These are phyloP conservation scores for Camellia granthamiana DNA, from an alignment of 148 eudicot species.

Conservation along the genomic window DNA sequence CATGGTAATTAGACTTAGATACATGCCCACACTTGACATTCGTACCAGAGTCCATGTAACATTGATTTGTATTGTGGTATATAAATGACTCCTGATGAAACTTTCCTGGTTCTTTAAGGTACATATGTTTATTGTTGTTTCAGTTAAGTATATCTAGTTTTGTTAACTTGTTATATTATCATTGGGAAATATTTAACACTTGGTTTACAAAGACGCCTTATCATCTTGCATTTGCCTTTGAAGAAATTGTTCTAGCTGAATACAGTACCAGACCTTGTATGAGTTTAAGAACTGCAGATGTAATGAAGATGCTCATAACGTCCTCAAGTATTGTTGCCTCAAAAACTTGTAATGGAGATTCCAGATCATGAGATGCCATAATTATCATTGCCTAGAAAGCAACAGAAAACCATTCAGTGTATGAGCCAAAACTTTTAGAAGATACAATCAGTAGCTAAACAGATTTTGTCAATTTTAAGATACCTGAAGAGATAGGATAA, in stretches of 20 bases:
- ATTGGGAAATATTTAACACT: neutral
- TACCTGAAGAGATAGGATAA: conserved; percentile 90
- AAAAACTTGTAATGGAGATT: conserved; percentile 78
- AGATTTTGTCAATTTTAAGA: neutral
- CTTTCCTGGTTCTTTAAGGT: neutral
- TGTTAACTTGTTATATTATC: neutral
- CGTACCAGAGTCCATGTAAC: too few relatives aligned
- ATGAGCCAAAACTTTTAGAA: conserved; percentile 9
- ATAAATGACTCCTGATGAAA: neutral
- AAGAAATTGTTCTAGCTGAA: conserved; percentile 2
- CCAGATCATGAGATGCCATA: conserved; percentile 79
- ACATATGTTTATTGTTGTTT: neutral
- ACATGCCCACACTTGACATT: too few relatives aligned
- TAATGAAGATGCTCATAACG: conserved; percentile 89
- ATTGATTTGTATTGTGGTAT: too few relatives aligned
- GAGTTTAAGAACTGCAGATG: conserved; percentile 83
- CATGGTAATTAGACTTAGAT: too few relatives aligned
- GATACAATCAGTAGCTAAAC: conserved; percentile 2
- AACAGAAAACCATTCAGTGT: conserved; percentile 5
- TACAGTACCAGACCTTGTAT: conserved; percentile 51
- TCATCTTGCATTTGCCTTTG: conserved; percentile 12
- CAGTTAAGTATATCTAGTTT: neutral
- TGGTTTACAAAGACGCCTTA: neutral
- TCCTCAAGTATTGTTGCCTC: conserved; percentile 80
- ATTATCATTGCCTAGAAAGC: conserved; percentile 78